Evolutionary conservation across 2,329 filamentous ascomycete genomes (phyloP).

Genomic region (Microcyclosporella mali): DNA sequence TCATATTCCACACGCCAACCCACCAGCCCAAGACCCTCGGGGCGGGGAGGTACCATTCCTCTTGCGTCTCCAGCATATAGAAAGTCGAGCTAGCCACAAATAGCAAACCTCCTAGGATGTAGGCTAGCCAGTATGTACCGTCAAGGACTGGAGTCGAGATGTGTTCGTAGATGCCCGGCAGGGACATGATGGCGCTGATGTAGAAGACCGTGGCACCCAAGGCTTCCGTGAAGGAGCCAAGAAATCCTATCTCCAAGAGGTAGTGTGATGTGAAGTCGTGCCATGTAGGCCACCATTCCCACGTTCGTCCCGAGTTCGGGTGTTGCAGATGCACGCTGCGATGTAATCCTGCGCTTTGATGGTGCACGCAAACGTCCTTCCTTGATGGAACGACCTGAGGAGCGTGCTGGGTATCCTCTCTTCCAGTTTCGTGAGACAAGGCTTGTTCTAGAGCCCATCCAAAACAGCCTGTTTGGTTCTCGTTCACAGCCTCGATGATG

Average conservation of each 20-base stretch:
- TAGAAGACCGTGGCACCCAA: slow-evolving; percentile 26
- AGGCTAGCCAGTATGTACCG: slow-evolving; percentile 24
- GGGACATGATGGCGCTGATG: slow-evolving; percentile 23
- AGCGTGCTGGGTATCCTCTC: background rate
- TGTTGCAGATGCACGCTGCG: slow-evolving; percentile 5
- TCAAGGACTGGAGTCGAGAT: slow-evolving; percentile 9
- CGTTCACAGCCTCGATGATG: slow-evolving; percentile 63
- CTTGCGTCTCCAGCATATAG: slow-evolving; percentile 29
- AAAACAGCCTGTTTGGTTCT: slow-evolving; percentile 59
- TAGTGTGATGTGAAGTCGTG: slow-evolving; percentile 23
- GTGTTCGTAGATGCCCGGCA: slow-evolving; percentile 25
- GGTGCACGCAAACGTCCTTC: slow-evolving; percentile 2
- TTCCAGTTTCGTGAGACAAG: background rate
- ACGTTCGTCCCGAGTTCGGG: slow-evolving; percentile 13
- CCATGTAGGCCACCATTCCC: slow-evolving; percentile 23
- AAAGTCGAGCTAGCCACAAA: slow-evolving; percentile 25
- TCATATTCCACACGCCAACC: slow-evolving; percentile 25
- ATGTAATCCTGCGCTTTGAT: slow-evolving; percentile 4
- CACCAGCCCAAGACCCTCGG: slow-evolving; percentile 24
- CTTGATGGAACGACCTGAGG: too few relatives aligned
- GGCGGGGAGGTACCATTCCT: slow-evolving; percentile 25
- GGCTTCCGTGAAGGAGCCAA: slow-evolving; percentile 23
- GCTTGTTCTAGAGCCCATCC: slow-evolving; percentile 55
- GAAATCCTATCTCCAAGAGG: slow-evolving; percentile 27
- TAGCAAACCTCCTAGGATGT: slow-evolving; percentile 23